Conservation (phyloP, 2,329 filamentous ascomycete genomes). For the Colletotrichum sp. region DNA sequence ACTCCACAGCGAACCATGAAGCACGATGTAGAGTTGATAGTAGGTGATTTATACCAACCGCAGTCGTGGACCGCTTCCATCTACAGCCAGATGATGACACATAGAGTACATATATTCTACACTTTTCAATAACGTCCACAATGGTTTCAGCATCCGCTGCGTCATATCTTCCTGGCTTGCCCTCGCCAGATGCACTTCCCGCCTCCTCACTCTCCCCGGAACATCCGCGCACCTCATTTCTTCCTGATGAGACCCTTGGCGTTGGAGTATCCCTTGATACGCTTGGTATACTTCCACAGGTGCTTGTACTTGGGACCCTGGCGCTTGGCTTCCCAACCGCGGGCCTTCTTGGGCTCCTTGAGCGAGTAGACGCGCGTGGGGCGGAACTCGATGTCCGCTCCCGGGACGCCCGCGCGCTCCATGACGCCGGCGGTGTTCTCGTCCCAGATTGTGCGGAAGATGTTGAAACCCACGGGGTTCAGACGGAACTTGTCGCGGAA, state of each 20-base stretch:
- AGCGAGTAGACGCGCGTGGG: constrained; percentile 75
- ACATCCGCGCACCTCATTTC: neutral
- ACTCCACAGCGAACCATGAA: neutral
- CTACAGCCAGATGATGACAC: constrained; percentile 22
- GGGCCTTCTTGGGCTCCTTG: constrained; percentile 64
- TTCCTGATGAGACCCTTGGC: constrained; percentile 46
- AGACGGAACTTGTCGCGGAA: constrained; percentile 75
- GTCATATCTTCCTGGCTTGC: neutral
- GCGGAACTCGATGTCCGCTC: constrained; percentile 85
- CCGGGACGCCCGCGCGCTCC: constrained; percentile 75
- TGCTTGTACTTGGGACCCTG: constrained; percentile 69
- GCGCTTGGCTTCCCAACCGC: constrained; percentile 71
- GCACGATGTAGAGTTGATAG: neutral
- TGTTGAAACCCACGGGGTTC: constrained; percentile 77
- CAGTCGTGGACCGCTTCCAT: constrained; percentile 19
- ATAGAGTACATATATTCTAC: constrained; percentile 25
- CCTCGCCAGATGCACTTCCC: neutral
- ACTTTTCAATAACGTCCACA: constrained; percentile 13
- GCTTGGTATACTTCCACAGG: constrained; percentile 69
- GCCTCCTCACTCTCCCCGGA: neutral
- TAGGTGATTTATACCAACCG: constrained; percentile 18
- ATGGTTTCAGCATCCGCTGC: neutral
- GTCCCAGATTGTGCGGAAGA: constrained; percentile 93
- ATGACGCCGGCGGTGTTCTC: constrained; percentile 87
- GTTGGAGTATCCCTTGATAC: constrained; percentile 54